These are phyloP conservation scores for Lachancea dasiensis DNA, from an alignment of 805 yeast species.

Conservation along the genomic window DNA sequence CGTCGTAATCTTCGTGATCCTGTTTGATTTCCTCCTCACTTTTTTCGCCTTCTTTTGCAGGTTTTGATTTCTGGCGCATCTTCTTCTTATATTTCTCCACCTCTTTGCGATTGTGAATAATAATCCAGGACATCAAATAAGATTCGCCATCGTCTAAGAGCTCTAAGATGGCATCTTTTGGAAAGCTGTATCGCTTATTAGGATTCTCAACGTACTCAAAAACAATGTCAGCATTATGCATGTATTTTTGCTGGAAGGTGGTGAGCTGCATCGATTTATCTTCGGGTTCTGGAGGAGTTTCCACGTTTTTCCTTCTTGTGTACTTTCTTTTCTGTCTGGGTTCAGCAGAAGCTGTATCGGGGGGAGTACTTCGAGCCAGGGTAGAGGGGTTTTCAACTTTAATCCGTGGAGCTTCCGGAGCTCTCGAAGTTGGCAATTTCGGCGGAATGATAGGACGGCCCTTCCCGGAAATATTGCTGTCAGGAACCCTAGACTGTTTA, in stretches of 20 bases:
- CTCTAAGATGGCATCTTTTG: slow-evolving; percentile 73
- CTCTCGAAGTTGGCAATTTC: slow-evolving; percentile 6
- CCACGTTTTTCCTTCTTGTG: slow-evolving; percentile 10
- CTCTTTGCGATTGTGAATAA: slow-evolving; percentile 29
- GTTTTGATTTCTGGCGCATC: slow-evolving; percentile 12
- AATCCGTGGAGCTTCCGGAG: slow-evolving; percentile 1
- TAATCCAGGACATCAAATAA: slow-evolving; percentile 30
- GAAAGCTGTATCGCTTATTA: slow-evolving; percentile 64
- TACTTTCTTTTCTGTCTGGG: slow-evolving; percentile 12
- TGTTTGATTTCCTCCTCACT: slow-evolving; percentile 13
- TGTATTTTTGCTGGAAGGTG: slow-evolving; percentile 69
- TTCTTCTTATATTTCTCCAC: slow-evolving; percentile 20
- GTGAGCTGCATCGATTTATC: slow-evolving; percentile 54
- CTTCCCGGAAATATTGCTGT: slow-evolving; percentile 2
- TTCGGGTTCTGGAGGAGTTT: slow-evolving; percentile 16
- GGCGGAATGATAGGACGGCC: slow-evolving; percentile 1
- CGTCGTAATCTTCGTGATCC: slow-evolving; percentile 10
- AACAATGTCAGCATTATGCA: slow-evolving; percentile 63
- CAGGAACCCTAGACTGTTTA: slow-evolving; percentile 9
- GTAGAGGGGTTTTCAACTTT: slow-evolving; percentile 1
- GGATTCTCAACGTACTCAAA: slow-evolving; percentile 83
- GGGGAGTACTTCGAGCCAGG: background rate
- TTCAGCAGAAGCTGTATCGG: slow-evolving; percentile 2
- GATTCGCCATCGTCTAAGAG: slow-evolving; percentile 25
- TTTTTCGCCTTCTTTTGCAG: slow-evolving; percentile 10